Evolutionary conservation across 805 yeast species (phyloP), one percentile per base, ranked within the genome.

Genomic region (Myxozyma udenii): DNA sequence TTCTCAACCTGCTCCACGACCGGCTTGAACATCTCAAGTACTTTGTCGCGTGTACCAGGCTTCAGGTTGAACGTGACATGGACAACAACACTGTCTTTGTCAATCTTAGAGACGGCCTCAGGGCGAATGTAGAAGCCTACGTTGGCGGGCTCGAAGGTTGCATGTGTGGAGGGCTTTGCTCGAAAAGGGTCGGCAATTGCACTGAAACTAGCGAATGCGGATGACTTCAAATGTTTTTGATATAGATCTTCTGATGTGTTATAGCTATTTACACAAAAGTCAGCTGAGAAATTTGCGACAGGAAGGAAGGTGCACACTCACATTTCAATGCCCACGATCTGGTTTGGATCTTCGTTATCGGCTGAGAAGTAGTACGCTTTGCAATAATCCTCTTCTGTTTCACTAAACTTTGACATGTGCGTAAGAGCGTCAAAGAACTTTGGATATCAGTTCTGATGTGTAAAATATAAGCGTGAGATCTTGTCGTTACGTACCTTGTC

Each of bases 11-110:
- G 50, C 19, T 39, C 47, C 4, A 48, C 53, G 14, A 41, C 18
- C 48, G 79, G 82, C 62, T 87, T 84, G 56, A 89, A 80, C 62
- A 83, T 81, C n/a, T n/a, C n/a, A n/a, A n/a, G n/a, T n/a, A n/a
- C n/a, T n/a, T n/a, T n/a, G 65, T 88, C 95, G 68, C 89, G 87
- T 43, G 47, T 51, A 22, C 59, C 59, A 9, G 59, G 59, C 36
- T 22, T 36, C 30, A 32, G 21, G 28, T 21, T 30, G 45, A 51
- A 45, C 32, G 40, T 41, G 19, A 50, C 59, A 12, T 21, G 42
- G 24, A 53, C 37, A 12, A 46, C 12, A 11, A 45, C 19, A 28
- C 44, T 41, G 41, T 50, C 54, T 35, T 43, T 36, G 21, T 23
- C 39, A 12, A 28, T 48, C 30, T 47, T 45, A 6, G 18, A 14